phyloP scores from a whole-genome alignment of 805 yeast genomes.

The Kockiozyma suomiensis region DNA sequence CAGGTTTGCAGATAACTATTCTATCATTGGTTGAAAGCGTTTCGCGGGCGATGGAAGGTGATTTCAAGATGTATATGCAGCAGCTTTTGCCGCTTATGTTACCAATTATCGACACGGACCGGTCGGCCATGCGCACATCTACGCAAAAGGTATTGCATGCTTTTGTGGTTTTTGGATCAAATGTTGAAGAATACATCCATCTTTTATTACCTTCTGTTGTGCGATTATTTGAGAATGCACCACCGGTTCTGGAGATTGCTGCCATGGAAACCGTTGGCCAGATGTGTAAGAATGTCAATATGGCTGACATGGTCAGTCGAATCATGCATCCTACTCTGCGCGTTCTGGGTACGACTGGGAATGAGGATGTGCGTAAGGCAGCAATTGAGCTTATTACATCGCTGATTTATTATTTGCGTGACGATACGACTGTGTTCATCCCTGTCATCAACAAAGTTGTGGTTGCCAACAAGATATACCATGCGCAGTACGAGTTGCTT shows the following conservation, averaged over 20 bases:
- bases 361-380: slow-evolving; percentile 63
- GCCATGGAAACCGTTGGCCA: slow-evolving; percentile 85
- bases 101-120: slow-evolving; percentile 69
- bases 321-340: slow-evolving; percentile 84
- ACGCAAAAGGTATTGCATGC: slow-evolving; percentile 71
- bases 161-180: slow-evolving; percentile 82
- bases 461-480: slow-evolving; percentile 64
- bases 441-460: slow-evolving; percentile 70
- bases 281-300: slow-evolving; percentile 67
- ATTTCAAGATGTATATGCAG: slow-evolving; percentile 82
- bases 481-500: slow-evolving; percentile 75
- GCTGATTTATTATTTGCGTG: slow-evolving; percentile 75
- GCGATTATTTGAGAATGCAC: slow-evolving; percentile 66
- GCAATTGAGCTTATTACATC: slow-evolving; percentile 77
- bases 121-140: slow-evolving; percentile 53
- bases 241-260: slow-evolving; percentile 59
- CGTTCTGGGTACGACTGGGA: slow-evolving; percentile 52
- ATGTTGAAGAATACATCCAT: slow-evolving; percentile 85
- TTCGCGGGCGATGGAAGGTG: slow-evolving; percentile 85
- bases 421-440: slow-evolving; percentile 80
- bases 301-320: slow-evolving; percentile 87
- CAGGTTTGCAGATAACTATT: slow-evolving; percentile 73
- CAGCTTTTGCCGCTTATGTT: slow-evolving; percentile 74
- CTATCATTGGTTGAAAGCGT: slow-evolving; percentile 80
- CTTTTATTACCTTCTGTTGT: slow-evolving; percentile 85